Percentiles rank a stretch among this genome's conserved stretches.
Conservation (phyloP, 352 stramenopile genomes). For the Pythium pyrilobum region DNA sequence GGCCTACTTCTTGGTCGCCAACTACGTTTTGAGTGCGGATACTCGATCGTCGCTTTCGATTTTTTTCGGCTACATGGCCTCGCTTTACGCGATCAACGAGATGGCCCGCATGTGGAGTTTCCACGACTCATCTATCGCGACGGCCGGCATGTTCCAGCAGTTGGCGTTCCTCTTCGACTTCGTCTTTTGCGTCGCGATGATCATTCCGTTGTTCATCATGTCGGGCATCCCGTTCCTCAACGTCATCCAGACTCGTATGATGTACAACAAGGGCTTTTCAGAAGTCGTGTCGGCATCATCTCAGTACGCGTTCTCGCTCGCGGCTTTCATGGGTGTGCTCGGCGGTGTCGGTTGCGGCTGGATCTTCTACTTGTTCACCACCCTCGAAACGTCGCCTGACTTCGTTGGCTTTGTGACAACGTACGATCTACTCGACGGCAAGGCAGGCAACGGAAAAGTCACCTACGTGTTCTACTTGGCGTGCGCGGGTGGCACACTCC, state of each 20-base stretch:
- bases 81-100: constrained; percentile 79
- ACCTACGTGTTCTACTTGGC: constrained; percentile 72
- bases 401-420: constrained; percentile 77
- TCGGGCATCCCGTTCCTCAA: constrained; percentile 83
- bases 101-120: constrained; percentile 85
- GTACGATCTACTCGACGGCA: constrained; percentile 62
- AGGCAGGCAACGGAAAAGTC: constrained; percentile 48
- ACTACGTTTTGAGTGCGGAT: constrained; percentile 31
- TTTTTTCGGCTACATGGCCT: constrained; percentile 78
- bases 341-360: constrained; percentile 67
- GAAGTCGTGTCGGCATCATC: constrained; percentile 81
- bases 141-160: constrained; percentile 64
- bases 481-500: constrained; percentile 39
- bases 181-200: constrained; percentile 67
- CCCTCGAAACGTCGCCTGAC: constrained; percentile 60
- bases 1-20: constrained; percentile 43
- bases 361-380: constrained; percentile 77
- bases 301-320: constrained; percentile 82
- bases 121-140: constrained; percentile 52
- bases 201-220: constrained; percentile 71
- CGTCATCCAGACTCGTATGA: constrained; percentile 87
- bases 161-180: constrained; percentile 87
- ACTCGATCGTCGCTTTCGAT: constrained; percentile 42
- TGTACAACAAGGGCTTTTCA: constrained; percentile 89
- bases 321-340: constrained; percentile 69